Evolutionary conservation across 1,139 yeast genomes (phyloP).

Genomic region (Geotrichum klebahnii): DNA sequence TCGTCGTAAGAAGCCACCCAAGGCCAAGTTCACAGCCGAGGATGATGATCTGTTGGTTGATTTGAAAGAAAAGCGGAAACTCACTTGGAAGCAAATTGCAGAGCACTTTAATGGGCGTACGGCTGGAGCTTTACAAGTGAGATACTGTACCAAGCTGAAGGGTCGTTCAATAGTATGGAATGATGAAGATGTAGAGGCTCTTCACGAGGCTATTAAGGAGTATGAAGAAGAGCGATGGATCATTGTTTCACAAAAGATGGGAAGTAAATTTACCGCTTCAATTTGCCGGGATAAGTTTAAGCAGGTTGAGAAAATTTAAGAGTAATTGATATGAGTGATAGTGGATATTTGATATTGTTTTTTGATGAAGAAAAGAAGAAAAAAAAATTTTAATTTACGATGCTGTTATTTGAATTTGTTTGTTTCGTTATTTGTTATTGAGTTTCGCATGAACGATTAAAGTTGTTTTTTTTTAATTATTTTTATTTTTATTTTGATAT

Average conservation of each 20-base stretch:
- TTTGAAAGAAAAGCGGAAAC: conserved; percentile 31
- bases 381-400: not conserved
- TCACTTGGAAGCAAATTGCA: conserved; percentile 36
- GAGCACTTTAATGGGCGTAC: conserved; percentile 34
- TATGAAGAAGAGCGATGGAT: conserved; percentile 34
- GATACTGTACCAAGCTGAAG: conserved; percentile 35
- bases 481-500: too few relatives aligned
- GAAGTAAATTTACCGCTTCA: conserved; percentile 28
- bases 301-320: not conserved
- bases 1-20: conserved; percentile 17
- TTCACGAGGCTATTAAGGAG: conserved; percentile 29
- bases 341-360: not conserved
- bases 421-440: not conserved
- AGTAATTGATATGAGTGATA: not conserved
- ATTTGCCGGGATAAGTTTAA: conserved; percentile 29
- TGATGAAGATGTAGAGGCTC: conserved; percentile 27
- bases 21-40: conserved; percentile 33
- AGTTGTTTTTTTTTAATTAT: too few relatives aligned
- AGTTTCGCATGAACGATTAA: not conserved
- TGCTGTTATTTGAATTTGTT: not conserved
- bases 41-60: conserved; percentile 33
- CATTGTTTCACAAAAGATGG: conserved; percentile 29
- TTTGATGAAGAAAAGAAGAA: not conserved
- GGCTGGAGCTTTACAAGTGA: conserved; percentile 35
- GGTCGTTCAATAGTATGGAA: conserved; percentile 28